Evolutionary conservation across 2,329 filamentous ascomycete genomes (phyloP), one percentile per base, ranked within the genome.

Genomic region (Ophiocordyceps camponoti-saundersi): DNA sequence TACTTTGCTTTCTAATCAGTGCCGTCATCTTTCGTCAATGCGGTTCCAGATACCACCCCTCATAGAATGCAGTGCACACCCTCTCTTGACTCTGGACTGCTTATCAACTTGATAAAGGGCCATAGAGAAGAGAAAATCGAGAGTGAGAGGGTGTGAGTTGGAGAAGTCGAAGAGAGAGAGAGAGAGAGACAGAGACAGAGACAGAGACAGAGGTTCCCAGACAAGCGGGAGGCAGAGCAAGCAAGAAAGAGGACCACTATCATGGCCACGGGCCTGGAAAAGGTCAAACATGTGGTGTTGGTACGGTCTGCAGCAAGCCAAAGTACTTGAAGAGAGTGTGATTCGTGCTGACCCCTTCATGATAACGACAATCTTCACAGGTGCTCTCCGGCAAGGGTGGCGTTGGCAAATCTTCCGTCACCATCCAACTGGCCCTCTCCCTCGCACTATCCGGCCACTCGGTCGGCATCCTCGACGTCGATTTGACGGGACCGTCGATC

Each of bases 401-500:
- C 55, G 92, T 98, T 20, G 92, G 92, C 49, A 98, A 98, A 71
- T 96, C 90, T 42, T 95, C 88, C 46, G 81, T 95, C n/a, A 96
- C 92, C 1, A 93, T 90, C 1, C 92, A 98, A 63, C 80, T 98
- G 16, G 92, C 92, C 10, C 77, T 98, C 36, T 88, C 89, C 0
- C 79, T 98, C 30, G 82, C 87, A 2, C 75, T 92, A 1, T 78
- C 85, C 52, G 90, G 90, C 48, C 77, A 90, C 61, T 88, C 85
- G 0, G 90, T 96, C 42, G 92, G 92, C 46, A 88, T 98, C 26
- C 83, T 98, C 54, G 92, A 98, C 62, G 82, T 96, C 60, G 92
- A 98, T 62, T 76, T 98, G 18, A 98, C 92, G 1, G 92, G 92
- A 0, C 92, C 92, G 16, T 95, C 89, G 16, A 96, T 98, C 59